These are phyloP conservation scores for Mycena filopes DNA, from an alignment of 768 basidiomycete genomes.

Conservation along the genomic window DNA sequence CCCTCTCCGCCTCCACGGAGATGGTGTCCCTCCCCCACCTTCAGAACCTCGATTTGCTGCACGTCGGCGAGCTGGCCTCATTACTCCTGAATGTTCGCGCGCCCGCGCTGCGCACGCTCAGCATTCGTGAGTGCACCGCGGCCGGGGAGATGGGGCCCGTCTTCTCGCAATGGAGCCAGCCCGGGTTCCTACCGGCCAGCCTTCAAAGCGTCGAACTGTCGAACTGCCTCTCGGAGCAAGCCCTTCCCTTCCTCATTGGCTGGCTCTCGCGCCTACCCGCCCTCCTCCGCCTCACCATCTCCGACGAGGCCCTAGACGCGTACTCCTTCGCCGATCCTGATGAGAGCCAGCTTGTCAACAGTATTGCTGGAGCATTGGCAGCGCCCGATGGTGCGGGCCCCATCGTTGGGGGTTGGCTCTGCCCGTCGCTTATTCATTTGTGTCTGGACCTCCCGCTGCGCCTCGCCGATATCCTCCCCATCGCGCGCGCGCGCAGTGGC, in stretches of 20 bases:
- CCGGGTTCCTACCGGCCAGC: slow-evolving; percentile 32
- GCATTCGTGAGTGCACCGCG: slow-evolving; percentile 31
- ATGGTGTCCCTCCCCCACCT: slow-evolving; percentile 33
- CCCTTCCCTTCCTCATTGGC: slow-evolving; percentile 42
- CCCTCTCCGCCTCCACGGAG: slow-evolving; percentile 2
- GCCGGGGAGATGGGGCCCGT: slow-evolving; percentile 31
- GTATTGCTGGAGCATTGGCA: slow-evolving; percentile 38
- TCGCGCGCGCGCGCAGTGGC: slow-evolving; percentile 36
- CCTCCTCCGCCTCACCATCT: slow-evolving; percentile 40
- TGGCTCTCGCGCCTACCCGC: slow-evolving; percentile 43
- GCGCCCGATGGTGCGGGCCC: slow-evolving; percentile 32
- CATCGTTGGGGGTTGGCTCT: slow-evolving; percentile 38
- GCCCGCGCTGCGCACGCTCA: slow-evolving; percentile 38
- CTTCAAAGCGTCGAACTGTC: slow-evolving; percentile 44
- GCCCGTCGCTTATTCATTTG: slow-evolving; percentile 40
- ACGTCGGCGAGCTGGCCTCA: too few species aligned
- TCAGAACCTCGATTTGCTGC: slow-evolving; percentile 35
- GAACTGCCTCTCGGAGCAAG: slow-evolving; percentile 33
- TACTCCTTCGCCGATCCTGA: slow-evolving; percentile 5
- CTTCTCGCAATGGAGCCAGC: slow-evolving; percentile 43
- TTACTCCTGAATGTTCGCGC: too few species aligned
- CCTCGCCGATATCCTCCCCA: slow-evolving; percentile 33
- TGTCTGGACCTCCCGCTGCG: slow-evolving; percentile 32
- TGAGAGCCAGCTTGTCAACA: slow-evolving; percentile 29
- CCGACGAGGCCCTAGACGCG: slow-evolving; percentile 26